These are phyloP conservation scores for Acanthamoeba castellanii DNA, from an alignment of 208 protist genomes.

Conservation along the genomic window DNA sequence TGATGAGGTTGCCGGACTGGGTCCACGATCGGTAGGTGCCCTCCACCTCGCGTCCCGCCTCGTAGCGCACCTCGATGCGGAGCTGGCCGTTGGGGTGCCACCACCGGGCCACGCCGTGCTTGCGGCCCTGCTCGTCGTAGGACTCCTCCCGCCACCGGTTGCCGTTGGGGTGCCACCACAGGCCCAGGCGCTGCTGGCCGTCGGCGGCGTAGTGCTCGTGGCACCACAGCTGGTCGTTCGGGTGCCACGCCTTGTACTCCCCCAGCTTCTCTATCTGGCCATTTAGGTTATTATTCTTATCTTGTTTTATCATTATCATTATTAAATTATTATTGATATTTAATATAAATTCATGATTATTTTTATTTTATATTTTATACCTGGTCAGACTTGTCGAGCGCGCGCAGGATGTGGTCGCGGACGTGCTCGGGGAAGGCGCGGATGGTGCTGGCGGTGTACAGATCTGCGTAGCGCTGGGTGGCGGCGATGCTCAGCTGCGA, in stretches of 20 bases:
- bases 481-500: neutral
- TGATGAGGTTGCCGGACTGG: neutral
- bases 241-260: slow-evolving; percentile 9
- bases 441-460: neutral
- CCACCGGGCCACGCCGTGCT: neutral
- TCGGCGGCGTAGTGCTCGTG: neutral
- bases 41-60: neutral
- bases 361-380: neutral
- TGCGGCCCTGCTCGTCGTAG: slow-evolving; percentile 14
- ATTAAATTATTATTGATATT: too few relatives aligned
- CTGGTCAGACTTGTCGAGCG: neutral
- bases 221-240: neutral
- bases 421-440: neutral
- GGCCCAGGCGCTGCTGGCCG: neutral
- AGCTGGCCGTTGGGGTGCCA: slow-evolving; percentile 9
- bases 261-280: slow-evolving; percentile 1
- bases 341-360: neutral
- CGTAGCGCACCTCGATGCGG: neutral
- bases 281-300: too few relatives aligned
- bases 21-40: neutral
- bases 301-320: too few relatives aligned
- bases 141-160: neutral
- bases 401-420: neutral
- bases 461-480: neutral
- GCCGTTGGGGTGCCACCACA: slow-evolving; percentile 4